phyloP scores from a whole-genome alignment of 306 rosid species.

The Lagenaria siceraria region DNA sequence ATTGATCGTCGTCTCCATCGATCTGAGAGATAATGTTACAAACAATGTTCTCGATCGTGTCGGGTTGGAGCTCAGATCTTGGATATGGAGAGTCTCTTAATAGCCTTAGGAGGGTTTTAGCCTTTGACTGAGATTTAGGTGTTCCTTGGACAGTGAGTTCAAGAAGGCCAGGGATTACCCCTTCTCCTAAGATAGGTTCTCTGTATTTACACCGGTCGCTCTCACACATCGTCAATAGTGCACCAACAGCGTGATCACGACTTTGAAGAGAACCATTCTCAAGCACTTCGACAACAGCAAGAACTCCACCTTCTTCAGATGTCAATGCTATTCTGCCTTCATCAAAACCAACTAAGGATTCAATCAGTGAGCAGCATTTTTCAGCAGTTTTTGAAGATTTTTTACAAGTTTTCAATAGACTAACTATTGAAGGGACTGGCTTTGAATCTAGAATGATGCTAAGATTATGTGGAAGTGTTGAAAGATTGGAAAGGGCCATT shows the following conservation, averaged over 20 bases:
- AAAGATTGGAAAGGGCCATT: slow-evolving; percentile 93
- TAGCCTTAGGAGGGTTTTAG: slow-evolving; percentile 51
- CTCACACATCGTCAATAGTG: slow-evolving; percentile 70
- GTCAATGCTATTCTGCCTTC: slow-evolving; percentile 67
- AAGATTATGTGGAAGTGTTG: slow-evolving; percentile 52
- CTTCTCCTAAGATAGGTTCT: slow-evolving; percentile 87
- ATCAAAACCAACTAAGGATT: slow-evolving; percentile 57
- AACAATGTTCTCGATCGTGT: slow-evolving; percentile 85
- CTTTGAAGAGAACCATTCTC: slow-evolving; percentile 82
- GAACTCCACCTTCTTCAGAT: slow-evolving; percentile 82
- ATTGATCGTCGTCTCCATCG: slow-evolving; percentile 82
- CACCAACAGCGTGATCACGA: slow-evolving; percentile 80
- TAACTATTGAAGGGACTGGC: slow-evolving; percentile 54
- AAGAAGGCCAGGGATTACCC: slow-evolving; percentile 92
- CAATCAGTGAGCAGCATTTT: slow-evolving; percentile 78
- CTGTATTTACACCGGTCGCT: slow-evolving; percentile 76
- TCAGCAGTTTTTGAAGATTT: slow-evolving; percentile 86
- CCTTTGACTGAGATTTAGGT: slow-evolving; percentile 74
- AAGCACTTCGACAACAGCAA: slow-evolving; percentile 84
- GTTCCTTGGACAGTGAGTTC: slow-evolving; percentile 98
- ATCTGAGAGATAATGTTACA: slow-evolving; percentile 86
- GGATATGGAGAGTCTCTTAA: slow-evolving; percentile 82
- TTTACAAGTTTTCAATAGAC: slow-evolving; percentile 56
- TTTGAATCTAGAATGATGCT: slow-evolving; percentile 40
- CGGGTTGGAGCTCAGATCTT: slow-evolving; percentile 68